Evolutionary conservation across 2,329 filamentous ascomycete species (phyloP), one percentile per base, ranked within the genome.

Genomic region (Macroventuria anomochaeta): DNA sequence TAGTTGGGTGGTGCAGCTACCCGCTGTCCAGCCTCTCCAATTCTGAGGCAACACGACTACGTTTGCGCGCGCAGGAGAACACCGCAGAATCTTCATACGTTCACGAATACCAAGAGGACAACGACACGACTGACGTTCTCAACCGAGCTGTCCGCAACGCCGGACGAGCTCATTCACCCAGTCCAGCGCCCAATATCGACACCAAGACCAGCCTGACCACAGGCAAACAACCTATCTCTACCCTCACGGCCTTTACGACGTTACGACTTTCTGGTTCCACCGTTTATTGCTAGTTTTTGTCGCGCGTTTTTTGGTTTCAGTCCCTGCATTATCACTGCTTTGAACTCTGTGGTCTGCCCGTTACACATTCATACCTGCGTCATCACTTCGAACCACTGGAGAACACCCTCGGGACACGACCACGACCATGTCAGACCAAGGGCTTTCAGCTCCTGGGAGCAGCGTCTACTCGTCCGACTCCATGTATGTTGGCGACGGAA

Each of bases 401-500:
- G 26, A n/a, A 21, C 34, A 34, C 20, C n/a, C n/a, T 46, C 31
- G 13, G 37, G 13, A 17, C 28, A 26, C 36, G 25, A 38, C 36
- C 50, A 33, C 20, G 55, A 62, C 20, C 46, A 73, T 74, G 67
- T 70, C 70, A 10, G 41, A 47, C 46, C 53, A 63, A 38, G 64
- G 78, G 65, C 80, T 89, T 67, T 88, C 88, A 61, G 82, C 88
- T 61, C 83, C 90, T 42, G 90, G 90, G 69, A 85, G 86, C 74
- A 88, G 85, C 71, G 85, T 81, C 61, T 93, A 93, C 76, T 81
- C 83, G 64, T 91, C 88, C 44, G 81, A 87, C 68, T 90, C 86
- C n/a, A 80, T 93, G 81, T 81, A 80, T 49, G 89, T 93, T 13
- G 90, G 90, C 58, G 90, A 93, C 71, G 90, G 90, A 18, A 93